Evolutionary conservation across 1,284 basidiomycete species (phyloP), one percentile per base, ranked within the genome.

Genomic region (Rhodofomes roseus): DNA sequence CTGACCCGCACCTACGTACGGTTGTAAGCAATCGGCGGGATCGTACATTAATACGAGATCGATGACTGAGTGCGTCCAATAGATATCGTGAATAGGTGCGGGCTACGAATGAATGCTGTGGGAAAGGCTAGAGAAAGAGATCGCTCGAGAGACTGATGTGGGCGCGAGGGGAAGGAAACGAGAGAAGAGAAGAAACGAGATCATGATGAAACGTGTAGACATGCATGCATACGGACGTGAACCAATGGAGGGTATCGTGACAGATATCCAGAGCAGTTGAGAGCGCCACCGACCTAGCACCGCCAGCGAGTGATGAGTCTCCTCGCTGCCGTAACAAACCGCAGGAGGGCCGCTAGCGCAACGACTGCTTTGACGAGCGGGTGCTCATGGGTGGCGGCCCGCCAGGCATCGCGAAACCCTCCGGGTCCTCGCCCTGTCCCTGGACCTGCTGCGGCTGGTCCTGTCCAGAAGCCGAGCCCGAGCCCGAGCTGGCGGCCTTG

Each of bases 401-500:
- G n/a, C 44, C 44, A 14, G 51, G 51, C 36, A 31, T 29, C 7
- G 41, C 52, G 18, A 37, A 23, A 16, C 44, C 60, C n/a, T 59
- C 52, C 16, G 59, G 50, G 22, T 44, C 55, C 12, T 40, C 59
- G 16, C 57, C 55, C 18, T 46, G 40, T 7, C 50, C 41, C 20
- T 57, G 55, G 34, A 16, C 36, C 23, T 50, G 50, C 31, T 46
- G 58, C n/a, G 1, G 43, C 59, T 46, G 58, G 52, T 43, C 46
- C 56, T 25, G 60, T 55, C 16, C 43, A 14, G 43, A 25, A 23
- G 7, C 46, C 25, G 46, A 48, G n/a, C 22, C 46, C 25, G 46
- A 48, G n/a, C 54, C 63, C 4, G 63, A 66, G 57, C 73, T 77
- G 31, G 75, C 79, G 40, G 76, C 77, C 36, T 79, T 77, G 63